Evolutionary conservation across 345 rosid species (phyloP).

Genomic region (Citrus trifoliata): DNA sequence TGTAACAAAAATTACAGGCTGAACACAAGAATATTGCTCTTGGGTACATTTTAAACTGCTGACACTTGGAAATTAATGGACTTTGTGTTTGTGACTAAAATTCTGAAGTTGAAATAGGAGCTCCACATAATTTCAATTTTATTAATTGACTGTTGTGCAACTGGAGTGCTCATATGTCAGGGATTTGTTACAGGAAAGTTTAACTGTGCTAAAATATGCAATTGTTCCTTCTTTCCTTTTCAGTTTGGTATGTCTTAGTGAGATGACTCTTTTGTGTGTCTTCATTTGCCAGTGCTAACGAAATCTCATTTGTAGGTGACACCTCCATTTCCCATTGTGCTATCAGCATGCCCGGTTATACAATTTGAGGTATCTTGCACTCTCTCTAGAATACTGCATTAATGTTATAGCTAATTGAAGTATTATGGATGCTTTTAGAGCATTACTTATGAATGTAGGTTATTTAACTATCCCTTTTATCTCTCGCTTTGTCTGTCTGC

Average conservation of each 20-base stretch:
- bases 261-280: neutral
- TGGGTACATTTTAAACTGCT: neutral
- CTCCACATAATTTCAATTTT: neutral
- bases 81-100: neutral
- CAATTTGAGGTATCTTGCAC: conserved; percentile 65
- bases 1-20: neutral
- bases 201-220: neutral
- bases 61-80: neutral
- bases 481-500: neutral
- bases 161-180: neutral
- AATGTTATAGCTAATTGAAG: neutral
- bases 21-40: neutral
- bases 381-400: conserved; percentile 2
- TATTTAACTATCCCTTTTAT: neutral
- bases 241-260: neutral
- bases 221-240: neutral
- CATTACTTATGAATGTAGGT: neutral
- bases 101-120: neutral
- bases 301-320: conserved; percentile 60
- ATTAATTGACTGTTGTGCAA: conserved; percentile 5
- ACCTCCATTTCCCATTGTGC: conserved; percentile 62
- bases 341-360: conserved; percentile 63
- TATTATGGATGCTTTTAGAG: neutral
- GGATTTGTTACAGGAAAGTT: neutral
- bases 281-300: conserved; percentile 14